Percentiles rank a stretch among this genome's conserved stretches.
Evolutionary conservation across 1,284 basidiomycete genomes (phyloP).

Genomic region (Mycosarcoma maydis): DNA sequence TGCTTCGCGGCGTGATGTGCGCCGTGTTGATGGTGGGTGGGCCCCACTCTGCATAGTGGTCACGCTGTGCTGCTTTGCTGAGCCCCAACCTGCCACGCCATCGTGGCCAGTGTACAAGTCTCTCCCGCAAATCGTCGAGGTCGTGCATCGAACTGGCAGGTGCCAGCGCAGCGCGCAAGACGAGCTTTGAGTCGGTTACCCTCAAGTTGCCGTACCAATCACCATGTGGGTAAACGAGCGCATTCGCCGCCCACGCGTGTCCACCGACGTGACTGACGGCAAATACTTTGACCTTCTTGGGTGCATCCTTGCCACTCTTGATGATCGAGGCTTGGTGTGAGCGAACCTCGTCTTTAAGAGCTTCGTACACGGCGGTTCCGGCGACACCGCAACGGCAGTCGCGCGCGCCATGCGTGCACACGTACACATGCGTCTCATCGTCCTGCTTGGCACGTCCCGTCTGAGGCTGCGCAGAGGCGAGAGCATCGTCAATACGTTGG

Average conservation of each 20-base stretch:
- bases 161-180: conserved; percentile 56
- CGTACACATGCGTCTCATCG: conserved; percentile 62
- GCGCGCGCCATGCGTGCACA: conserved; percentile 66
- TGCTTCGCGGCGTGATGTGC: conserved; percentile 42
- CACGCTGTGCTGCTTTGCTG: conserved; percentile 44
- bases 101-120: conserved; percentile 61
- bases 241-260: conserved; percentile 66
- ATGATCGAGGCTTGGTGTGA: conserved; percentile 50
- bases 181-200: conserved; percentile 38
- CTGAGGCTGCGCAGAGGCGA: conserved; percentile 31
- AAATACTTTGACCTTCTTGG: conserved; percentile 49
- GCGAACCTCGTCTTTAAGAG: conserved; percentile 49
- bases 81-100: conserved; percentile 67
- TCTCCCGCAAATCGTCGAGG: conserved; percentile 50
- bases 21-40: conserved; percentile 51
- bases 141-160: conserved; percentile 64
- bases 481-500: conserved; percentile 29
- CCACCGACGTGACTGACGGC: conserved; percentile 61
- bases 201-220: conserved; percentile 65
- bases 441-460: conserved; percentile 16
- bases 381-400: conserved; percentile 68
- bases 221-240: conserved; percentile 64
- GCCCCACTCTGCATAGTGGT: conserved; percentile 60
- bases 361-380: conserved; percentile 60
- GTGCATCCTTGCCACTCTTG: conserved; percentile 15